Base-by-base conservation (phyloP, 2,329 filamentous ascomycete species). In the Penicillium aurantiogriseum region DNA sequence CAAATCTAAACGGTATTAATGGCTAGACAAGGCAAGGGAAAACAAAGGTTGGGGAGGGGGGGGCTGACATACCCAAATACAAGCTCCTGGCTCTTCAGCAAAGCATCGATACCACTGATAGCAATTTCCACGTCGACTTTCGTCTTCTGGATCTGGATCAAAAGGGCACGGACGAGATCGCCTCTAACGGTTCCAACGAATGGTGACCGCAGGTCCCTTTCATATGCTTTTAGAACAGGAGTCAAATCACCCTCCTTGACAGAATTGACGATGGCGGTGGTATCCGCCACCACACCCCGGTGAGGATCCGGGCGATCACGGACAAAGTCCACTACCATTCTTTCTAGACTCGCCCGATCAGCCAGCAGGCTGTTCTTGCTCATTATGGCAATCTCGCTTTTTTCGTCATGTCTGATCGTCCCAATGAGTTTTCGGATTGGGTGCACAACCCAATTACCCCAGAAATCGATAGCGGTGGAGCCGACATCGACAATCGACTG, bases 101-200 rank as follows among this genome's bases (percentile, higher is more conserved):
- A 83, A 35, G 91, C 86, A 79, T 99, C 93, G 63, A 99, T 99
- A 19, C 94, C 94, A 58, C 90, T 91, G 78, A 99, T 92, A 15
- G 94, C 94, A 60, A 97, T 88, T 74, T 99, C 94, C 13, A 99
- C 87, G 70, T 99, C 94, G 9, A 99, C 94, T 79, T 99, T 99
- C 23, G 94, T 97, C 81, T 99, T 99, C 70, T 99, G 94, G 38
- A 99, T 88, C 71, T 99, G 94, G 54, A 99, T 97, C 44, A 99
- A 81, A 29, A 99, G 84, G 5, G 93, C 92, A 51, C 93, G 88
- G 36, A 97, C 84, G 29, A 99, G 82, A 67, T 97, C 93, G 11
- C 94, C 94, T 31, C 86, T 85, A 19, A 99, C 76, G 0, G 92
- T 90, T 8, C 93, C 92, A 54, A 87, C 81, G 59, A 99, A 86